Evolutionary conservation across 306 rosid species (phyloP).

Genomic region (Carpinus viminea): DNA sequence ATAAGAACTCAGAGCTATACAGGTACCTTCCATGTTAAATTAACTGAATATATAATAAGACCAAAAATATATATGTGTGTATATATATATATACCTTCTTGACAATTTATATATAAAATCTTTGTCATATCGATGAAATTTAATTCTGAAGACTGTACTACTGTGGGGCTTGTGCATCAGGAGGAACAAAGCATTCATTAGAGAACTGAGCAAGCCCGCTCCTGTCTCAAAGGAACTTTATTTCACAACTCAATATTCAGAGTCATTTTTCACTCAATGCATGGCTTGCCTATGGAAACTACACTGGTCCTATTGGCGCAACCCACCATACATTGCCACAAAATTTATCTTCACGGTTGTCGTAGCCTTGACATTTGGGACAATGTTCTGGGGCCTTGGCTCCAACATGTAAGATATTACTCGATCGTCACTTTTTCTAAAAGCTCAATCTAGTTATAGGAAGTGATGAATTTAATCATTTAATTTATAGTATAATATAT

Average conservation of each 20-base stretch:
- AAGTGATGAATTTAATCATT: too few relatives aligned
- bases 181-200: slow-evolving; percentile 75
- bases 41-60: not conserved
- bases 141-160: not conserved
- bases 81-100: too few relatives aligned
- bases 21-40: slow-evolving; percentile 28
- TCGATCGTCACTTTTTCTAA: not conserved
- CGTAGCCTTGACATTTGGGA: slow-evolving; percentile 44
- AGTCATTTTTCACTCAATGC: too few relatives aligned
- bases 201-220: slow-evolving; percentile 57
- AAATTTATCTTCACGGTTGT: slow-evolving; percentile 41
- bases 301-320: slow-evolving; percentile 57
- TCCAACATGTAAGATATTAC: slow-evolving; percentile 39
- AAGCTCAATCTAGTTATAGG: too few relatives aligned
- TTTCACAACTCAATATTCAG: too few relatives aligned
- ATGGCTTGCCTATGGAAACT: slow-evolving; percentile 92
- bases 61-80: too few relatives aligned
- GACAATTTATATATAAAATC: too few relatives aligned
- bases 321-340: slow-evolving; percentile 53
- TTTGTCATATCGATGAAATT: too few relatives aligned
- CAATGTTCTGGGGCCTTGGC: slow-evolving; percentile 51
- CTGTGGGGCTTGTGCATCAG: slow-evolving; percentile 33
- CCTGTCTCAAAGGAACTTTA: too few relatives aligned
- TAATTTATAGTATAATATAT: too few relatives aligned
- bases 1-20: slow-evolving; percentile 54